Conservation (phyloP, 495 filamentous ascomycete species). For the Penicillium lividum region DNA sequence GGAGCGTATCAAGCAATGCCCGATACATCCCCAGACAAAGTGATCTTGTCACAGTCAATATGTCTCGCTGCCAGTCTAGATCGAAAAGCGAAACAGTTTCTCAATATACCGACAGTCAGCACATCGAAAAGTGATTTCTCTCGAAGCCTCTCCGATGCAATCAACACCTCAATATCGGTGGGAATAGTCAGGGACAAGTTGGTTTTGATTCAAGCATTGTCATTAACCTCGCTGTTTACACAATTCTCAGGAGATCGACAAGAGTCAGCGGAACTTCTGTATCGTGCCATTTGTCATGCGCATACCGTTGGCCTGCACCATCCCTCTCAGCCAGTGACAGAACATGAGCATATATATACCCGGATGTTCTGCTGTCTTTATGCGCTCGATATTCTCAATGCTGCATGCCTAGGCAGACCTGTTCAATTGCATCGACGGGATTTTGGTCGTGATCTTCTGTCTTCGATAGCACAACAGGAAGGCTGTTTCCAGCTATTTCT, state of each 20-base stretch:
- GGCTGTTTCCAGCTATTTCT: slow-evolving; percentile 9
- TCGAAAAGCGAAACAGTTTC: slow-evolving; percentile 1
- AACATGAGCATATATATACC: neutral
- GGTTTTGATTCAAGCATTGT: slow-evolving; percentile 7
- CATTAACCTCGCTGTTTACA: slow-evolving; percentile 7
- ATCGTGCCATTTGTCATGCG: slow-evolving; percentile 7
- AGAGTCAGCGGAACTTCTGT: slow-evolving; percentile 10
- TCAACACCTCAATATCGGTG: slow-evolving; percentile 4
- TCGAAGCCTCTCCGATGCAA: slow-evolving; percentile 5
- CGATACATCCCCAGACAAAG: neutral
- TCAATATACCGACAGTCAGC: neutral
- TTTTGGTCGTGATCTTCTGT: neutral
- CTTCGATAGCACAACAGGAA: slow-evolving; percentile 5
- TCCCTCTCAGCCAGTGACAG: neutral
- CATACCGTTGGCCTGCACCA: slow-evolving; percentile 8
- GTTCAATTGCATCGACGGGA: slow-evolving; percentile 10
- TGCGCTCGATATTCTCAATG: slow-evolving; percentile 5
- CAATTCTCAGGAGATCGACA: slow-evolving; percentile 11
- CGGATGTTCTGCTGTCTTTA: slow-evolving; percentile 9
- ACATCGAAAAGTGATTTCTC: neutral
- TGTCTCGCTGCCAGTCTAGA: slow-evolving; percentile 6
- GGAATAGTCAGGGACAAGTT: slow-evolving; percentile 7
- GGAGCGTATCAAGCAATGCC: neutral
- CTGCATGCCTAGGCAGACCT: slow-evolving; percentile 8
- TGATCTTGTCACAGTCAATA: slow-evolving; percentile 1